These are phyloP conservation scores for Pseudogymnoascus sp. DNA, from an alignment of 2,329 filamentous ascomycete species.

Conservation along the genomic window DNA sequence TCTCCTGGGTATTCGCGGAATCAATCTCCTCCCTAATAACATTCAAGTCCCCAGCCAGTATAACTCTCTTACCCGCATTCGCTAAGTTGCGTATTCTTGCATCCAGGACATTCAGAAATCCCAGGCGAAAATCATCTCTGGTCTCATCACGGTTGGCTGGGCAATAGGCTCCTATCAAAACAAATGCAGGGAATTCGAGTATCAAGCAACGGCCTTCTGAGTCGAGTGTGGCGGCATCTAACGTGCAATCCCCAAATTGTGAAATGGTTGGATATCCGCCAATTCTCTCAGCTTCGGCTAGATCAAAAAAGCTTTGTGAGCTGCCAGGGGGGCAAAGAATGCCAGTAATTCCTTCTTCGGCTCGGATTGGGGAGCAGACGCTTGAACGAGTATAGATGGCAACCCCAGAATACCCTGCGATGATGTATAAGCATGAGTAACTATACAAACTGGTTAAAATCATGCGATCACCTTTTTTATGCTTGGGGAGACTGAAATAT, in stretches of 20 bases:
- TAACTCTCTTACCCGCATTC: slow-evolving; percentile 70
- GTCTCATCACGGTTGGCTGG: slow-evolving; percentile 82
- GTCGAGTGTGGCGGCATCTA: slow-evolving; percentile 69
- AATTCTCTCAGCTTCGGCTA: slow-evolving; percentile 67
- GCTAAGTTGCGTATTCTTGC: slow-evolving; percentile 76
- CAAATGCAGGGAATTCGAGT: slow-evolving; percentile 89
- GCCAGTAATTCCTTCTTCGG: slow-evolving; percentile 90
- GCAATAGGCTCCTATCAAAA: slow-evolving; percentile 85
- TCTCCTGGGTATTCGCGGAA: slow-evolving; percentile 64
- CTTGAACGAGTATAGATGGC: slow-evolving; percentile 89
- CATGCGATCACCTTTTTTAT: slow-evolving; percentile 71
- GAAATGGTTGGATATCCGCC: slow-evolving; percentile 73
- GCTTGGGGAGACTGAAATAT: slow-evolving; percentile 83
- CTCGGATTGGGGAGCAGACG: slow-evolving; percentile 75
- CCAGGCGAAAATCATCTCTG: slow-evolving; percentile 72
- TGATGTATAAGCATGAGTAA: slow-evolving; percentile 12
- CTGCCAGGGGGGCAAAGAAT: slow-evolving; percentile 67
- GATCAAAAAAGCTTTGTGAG: slow-evolving; percentile 61
- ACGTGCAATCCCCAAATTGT: slow-evolving; percentile 53
- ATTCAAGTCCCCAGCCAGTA: slow-evolving; percentile 85
- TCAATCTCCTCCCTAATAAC: slow-evolving; percentile 59
- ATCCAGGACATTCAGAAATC: slow-evolving; percentile 74
- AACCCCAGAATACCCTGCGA: slow-evolving; percentile 82
- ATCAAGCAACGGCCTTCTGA: slow-evolving; percentile 87
- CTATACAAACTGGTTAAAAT: neutral